Conservation (phyloP, 2,329 filamentous ascomycete genomes). For the Salinomyces thailandicus region DNA sequence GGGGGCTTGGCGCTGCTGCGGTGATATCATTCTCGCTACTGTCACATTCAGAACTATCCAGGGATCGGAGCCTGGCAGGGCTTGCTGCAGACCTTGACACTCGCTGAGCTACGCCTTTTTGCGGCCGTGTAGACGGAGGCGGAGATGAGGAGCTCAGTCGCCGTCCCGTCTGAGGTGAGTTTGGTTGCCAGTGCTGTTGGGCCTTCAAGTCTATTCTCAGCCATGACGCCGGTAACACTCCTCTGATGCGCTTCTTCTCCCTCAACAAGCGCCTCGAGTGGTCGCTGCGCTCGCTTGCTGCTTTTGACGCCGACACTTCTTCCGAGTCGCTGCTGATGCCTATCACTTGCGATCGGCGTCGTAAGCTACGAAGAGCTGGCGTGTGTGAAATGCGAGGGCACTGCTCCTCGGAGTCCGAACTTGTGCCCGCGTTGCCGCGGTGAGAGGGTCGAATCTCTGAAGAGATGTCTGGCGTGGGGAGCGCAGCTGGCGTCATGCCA, state of each 20-base stretch:
- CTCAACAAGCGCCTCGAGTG: slow-evolving; percentile 5
- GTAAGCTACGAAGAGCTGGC: slow-evolving; percentile 1
- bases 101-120: slow-evolving; percentile 21
- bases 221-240: slow-evolving; percentile 42
- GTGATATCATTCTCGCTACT: too few species aligned
- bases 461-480: slow-evolving; percentile 22
- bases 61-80: background rate
- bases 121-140: slow-evolving; percentile 9
- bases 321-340: slow-evolving; percentile 6
- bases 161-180: slow-evolving; percentile 1
- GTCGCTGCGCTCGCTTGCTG: background rate
- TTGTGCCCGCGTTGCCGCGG: background rate
- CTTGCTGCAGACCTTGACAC: slow-evolving; percentile 2
- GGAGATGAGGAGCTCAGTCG: slow-evolving; percentile 8
- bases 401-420: slow-evolving; percentile 2
- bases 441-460: slow-evolving; percentile 11
- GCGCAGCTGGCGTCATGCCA: slow-evolving; percentile 14
- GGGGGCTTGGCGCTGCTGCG: too few species aligned
- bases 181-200: slow-evolving; percentile 9
- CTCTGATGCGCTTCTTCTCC: slow-evolving; percentile 35
- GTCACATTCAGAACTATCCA: too few species aligned
- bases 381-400: background rate
- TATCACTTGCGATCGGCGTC: slow-evolving; percentile 2
- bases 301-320: background rate
- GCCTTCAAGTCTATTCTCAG: slow-evolving; percentile 35